Evolutionary conservation across 2,329 filamentous ascomycete genomes (phyloP), one percentile per base, ranked within the genome.

Genomic region (Bipolaris victoriae): DNA sequence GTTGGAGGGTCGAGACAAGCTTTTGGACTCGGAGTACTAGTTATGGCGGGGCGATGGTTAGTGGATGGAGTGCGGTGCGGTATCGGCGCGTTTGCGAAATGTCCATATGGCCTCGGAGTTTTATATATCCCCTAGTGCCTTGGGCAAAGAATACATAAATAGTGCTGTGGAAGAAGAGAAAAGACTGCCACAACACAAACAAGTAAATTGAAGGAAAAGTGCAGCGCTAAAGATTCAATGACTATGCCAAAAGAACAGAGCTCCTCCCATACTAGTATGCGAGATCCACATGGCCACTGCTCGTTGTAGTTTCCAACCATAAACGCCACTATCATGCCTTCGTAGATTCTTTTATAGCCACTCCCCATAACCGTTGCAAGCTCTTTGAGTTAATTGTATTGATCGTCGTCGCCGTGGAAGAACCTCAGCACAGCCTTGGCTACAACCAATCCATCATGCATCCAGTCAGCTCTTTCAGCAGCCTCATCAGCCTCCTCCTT

Each of bases 401-500:
- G 52, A 40, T 74, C 71, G 44, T 74, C 71, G 33, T 74, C 71
- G 0, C 71, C 71, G 39, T 74, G 71, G 46, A 73, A 73, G 44
- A 74, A 73, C 33, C 70, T 54, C 40, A 74, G 35, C 5, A 72
- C 70, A 5, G 70, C 71, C 53, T 69, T 65, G 15, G 70, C 70
- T 37, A 74, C 67, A 5, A 65, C 36, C 11, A 67, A 18, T 18
- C 71, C 71, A 49, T 74, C 71, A 37, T 74, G 71, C 65, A 65
- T 67, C 70, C 69, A 74, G 39, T 70, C 66, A 5, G 71, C 71
- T 26, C 60, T 64, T 48, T 69, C 67, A 0, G 58, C 61, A 26
- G 71, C 78, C 59, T 77, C 74, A 31, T 75, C 67, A 15, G 73
- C 66, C 52, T 76, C 70, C 13, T 74, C 58, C 52, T 77, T 68